These are phyloP conservation scores for Chytriomyces sp. DNA, from an alignment of 192 early-diverging fungal genomes.

Conservation along the genomic window DNA sequence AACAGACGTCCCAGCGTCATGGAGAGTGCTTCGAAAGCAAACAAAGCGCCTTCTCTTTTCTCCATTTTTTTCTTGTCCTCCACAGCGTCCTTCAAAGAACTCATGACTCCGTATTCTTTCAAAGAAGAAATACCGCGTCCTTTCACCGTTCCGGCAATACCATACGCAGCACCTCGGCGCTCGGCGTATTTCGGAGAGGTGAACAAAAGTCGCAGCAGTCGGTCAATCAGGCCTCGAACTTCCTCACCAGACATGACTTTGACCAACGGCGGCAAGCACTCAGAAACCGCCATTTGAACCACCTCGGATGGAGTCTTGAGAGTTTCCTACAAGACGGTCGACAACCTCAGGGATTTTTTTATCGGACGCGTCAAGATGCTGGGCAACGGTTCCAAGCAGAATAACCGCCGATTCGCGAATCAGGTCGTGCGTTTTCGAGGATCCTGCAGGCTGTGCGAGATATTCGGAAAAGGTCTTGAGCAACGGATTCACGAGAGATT, in stretches of 20 bases:
- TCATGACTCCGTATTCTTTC: conserved; percentile 84
- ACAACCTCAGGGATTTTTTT: conserved; percentile 80
- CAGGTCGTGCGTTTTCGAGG: conserved; percentile 78
- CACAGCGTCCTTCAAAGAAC: conserved; percentile 76
- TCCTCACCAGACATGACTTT: conserved; percentile 70
- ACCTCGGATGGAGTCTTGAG: conserved; percentile 91
- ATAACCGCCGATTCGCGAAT: conserved; percentile 93
- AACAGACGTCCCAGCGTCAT: conserved; percentile 86
- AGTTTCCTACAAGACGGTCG: conserved; percentile 85
- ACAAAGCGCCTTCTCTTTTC: conserved; percentile 88
- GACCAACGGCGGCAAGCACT: conserved; percentile 91
- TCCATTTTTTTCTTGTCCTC: conserved; percentile 77
- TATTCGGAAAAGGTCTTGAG: conserved; percentile 81
- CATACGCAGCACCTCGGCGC: conserved; percentile 93
- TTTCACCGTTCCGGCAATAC: conserved; percentile 91
- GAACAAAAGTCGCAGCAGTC: conserved; percentile 73
- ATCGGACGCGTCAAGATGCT: conserved; percentile 78
- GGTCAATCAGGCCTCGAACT: conserved; percentile 63
- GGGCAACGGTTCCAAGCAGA: conserved; percentile 87
- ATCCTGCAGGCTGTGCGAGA: conserved; percentile 70
- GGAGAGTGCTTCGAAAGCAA: conserved; percentile 91
- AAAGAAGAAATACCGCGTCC: conserved; percentile 87
- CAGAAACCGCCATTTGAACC: conserved; percentile 91
- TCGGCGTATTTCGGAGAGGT: conserved; percentile 78
- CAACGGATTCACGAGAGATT: conserved; percentile 66